phyloP scores from a whole-genome alignment of 108 stramenopile genomes.

The Pelagomonas calceolata region DNA sequence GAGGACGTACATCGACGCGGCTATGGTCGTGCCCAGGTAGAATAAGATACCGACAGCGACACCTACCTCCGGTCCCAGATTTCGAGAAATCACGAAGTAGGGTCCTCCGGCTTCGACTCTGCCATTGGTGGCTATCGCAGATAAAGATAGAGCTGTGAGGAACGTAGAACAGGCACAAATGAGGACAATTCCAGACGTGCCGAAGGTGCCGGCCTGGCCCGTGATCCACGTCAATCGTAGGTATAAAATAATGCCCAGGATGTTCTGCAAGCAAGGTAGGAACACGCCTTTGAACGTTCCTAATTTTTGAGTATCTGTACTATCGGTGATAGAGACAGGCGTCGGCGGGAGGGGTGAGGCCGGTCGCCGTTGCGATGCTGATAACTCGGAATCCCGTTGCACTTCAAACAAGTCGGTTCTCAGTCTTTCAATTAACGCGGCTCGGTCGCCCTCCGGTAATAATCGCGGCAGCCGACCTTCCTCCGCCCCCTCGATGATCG shows the following conservation, averaged over 20 bases:
- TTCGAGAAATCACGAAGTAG: constrained; percentile 62
- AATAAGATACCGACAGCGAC: constrained; percentile 58
- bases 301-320: constrained; percentile 24
- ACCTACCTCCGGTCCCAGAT: constrained; percentile 58
- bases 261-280: constrained; percentile 65
- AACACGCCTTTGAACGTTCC: constrained; percentile 51
- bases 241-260: constrained; percentile 68
- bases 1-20: constrained; percentile 50
- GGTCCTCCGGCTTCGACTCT: constrained; percentile 58
- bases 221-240: constrained; percentile 62
- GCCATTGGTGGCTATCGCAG: constrained; percentile 68
- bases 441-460: too few relatives aligned
- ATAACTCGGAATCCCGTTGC: too few relatives aligned
- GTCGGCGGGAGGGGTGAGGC: too few relatives aligned
- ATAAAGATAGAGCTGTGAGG: constrained; percentile 53
- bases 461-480: too few relatives aligned
- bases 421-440: too few relatives aligned
- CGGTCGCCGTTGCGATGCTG: too few relatives aligned
- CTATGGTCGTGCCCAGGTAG: constrained; percentile 57
- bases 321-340: too few relatives aligned
- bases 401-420: too few relatives aligned
- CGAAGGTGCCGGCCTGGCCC: constrained; percentile 54
- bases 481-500: too few relatives aligned
- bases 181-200: constrained; percentile 30
- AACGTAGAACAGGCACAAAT: constrained; percentile 44